phyloP scores from a whole-genome alignment of 306 rosid species.

The Casuarina glauca region DNA sequence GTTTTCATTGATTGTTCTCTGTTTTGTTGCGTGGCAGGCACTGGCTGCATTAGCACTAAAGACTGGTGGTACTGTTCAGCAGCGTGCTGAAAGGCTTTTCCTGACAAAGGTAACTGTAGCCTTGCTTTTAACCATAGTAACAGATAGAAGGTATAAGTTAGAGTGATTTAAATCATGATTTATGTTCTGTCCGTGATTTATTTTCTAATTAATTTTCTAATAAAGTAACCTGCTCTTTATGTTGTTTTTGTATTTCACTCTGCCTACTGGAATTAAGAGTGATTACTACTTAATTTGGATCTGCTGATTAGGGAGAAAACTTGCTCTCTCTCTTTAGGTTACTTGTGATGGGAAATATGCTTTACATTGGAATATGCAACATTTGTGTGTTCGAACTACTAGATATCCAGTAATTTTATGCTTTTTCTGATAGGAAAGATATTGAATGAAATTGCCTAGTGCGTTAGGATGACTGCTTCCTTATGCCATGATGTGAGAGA shows the following conservation, averaged over 20 bases:
- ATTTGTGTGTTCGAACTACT: constrained; percentile 4
- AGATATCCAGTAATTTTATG: constrained; percentile 1
- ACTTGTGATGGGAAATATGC: background rate
- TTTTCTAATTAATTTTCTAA: constrained; percentile 1
- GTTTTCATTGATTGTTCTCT: constrained; percentile 13
- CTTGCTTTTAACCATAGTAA: background rate
- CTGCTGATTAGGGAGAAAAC: background rate
- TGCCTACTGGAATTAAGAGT: background rate
- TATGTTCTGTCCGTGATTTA: background rate
- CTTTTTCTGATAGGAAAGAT: constrained; percentile 2
- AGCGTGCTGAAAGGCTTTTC: constrained; percentile 97
- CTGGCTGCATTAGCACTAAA: constrained; percentile 77
- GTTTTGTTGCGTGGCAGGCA: constrained; percentile 50
- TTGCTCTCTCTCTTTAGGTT: background rate
- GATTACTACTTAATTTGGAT: constrained; percentile 2
- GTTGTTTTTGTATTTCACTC: background rate
- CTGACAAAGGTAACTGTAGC: constrained; percentile 67
- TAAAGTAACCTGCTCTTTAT: background rate
- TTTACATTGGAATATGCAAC: constrained; percentile 1
- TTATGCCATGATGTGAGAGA: constrained; percentile 9
- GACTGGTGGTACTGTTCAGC: constrained; percentile 89
- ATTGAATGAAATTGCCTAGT: constrained; percentile 1
- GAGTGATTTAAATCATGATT: background rate
- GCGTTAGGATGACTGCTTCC: constrained; percentile 1
- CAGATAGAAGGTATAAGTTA: background rate